These are phyloP conservation scores for Curvularia sp. DNA, from an alignment of 2,329 filamentous ascomycete genomes.

Conservation along the genomic window DNA sequence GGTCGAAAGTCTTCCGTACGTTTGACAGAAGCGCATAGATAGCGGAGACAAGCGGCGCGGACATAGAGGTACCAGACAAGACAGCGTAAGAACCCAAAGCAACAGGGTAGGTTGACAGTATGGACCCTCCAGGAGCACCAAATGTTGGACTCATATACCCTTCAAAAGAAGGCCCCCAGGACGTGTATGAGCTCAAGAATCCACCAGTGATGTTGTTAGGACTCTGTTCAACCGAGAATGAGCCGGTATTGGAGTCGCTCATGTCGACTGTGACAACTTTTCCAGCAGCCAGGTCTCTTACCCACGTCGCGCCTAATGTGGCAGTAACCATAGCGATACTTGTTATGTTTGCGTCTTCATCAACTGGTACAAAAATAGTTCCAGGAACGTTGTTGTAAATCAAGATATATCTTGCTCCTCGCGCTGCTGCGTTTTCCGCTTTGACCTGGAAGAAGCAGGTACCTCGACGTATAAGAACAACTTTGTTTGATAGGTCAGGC, in stretches of 20 bases:
- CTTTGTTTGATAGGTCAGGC: neutral
- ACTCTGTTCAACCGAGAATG: neutral
- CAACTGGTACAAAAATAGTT: neutral
- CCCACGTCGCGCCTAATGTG: neutral
- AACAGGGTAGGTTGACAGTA: slow-evolving; percentile 64
- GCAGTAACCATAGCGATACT: neutral
- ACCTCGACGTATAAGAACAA: slow-evolving; percentile 4
- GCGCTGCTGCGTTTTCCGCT: neutral
- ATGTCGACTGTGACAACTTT: neutral
- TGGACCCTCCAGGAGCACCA: slow-evolving; percentile 62
- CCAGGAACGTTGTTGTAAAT: neutral
- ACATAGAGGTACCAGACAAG: slow-evolving; percentile 65
- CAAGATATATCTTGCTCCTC: slow-evolving; percentile 1
- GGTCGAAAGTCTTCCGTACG: slow-evolving; percentile 19
- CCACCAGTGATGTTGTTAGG: neutral
- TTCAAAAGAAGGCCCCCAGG: slow-evolving; percentile 69
- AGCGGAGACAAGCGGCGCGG: slow-evolving; percentile 22
- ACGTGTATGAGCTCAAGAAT: neutral
- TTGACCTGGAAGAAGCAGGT: neutral
- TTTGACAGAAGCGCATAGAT: slow-evolving; percentile 23
- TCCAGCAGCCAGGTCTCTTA: neutral
- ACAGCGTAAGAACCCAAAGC: slow-evolving; percentile 57
- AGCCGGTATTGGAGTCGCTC: neutral
- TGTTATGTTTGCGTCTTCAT: neutral
- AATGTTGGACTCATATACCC: slow-evolving; percentile 64